Conservation (phyloP, 441 rosid species). For the Pelargonium citronellum region DNA sequence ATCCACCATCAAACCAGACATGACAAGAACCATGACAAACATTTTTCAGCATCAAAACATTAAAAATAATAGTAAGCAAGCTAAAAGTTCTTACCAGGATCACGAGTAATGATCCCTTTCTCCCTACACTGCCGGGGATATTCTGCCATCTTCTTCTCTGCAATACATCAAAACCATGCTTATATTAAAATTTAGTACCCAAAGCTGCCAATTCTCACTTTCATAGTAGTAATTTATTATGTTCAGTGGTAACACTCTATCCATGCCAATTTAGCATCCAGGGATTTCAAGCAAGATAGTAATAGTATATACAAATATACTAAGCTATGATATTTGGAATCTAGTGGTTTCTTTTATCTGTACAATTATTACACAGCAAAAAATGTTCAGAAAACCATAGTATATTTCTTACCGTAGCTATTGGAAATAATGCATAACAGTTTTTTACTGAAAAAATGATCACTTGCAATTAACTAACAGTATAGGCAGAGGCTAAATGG, state of each 20-base stretch:
- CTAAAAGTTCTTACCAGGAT: constrained; percentile 36
- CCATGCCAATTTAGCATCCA: neutral
- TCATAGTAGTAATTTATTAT: neutral
- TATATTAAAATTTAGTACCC: neutral
- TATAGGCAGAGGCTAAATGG: too few relatives aligned
- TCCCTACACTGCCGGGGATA: constrained; percentile 40
- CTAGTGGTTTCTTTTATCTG: neutral
- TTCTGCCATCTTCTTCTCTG: constrained; percentile 53
- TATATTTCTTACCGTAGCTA: neutral
- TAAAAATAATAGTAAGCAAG: constrained; percentile 13
- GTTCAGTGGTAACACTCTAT: neutral
- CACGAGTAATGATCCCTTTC: constrained; percentile 35
- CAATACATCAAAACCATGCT: constrained; percentile 6
- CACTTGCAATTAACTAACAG: too few relatives aligned
- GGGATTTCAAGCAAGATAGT: neutral
- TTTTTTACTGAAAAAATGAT: too few relatives aligned
- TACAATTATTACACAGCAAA: neutral
- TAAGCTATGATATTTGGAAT: neutral
- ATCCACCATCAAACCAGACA: neutral
- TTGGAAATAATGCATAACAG: neutral
- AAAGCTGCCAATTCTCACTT: neutral
- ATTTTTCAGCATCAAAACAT: constrained; percentile 10
- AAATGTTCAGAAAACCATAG: neutral
- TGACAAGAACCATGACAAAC: neutral
- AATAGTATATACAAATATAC: neutral